These are phyloP conservation scores for Aspergillus ruber DNA, from an alignment of 2,329 filamentous ascomycete genomes.

Conservation along the genomic window DNA sequence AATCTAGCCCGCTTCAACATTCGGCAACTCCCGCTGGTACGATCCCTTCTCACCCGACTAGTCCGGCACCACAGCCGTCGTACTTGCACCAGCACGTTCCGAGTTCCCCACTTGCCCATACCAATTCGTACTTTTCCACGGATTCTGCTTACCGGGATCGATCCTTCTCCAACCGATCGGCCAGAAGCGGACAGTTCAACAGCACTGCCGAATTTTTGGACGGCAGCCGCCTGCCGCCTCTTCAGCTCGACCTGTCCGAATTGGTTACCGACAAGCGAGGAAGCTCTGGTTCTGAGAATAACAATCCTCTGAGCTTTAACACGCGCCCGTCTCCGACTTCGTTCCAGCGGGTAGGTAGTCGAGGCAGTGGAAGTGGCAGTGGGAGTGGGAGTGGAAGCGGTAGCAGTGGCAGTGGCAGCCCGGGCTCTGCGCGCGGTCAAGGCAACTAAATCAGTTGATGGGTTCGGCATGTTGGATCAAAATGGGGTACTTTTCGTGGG, in stretches of 20 bases:
- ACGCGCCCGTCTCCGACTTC: conserved; percentile 31
- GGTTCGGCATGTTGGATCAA: neutral
- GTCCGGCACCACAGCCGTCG: conserved; percentile 25
- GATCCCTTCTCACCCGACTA: conserved; percentile 27
- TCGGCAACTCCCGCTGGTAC: conserved; percentile 28
- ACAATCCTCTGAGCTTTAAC: conserved; percentile 29
- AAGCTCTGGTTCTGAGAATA: conserved; percentile 26
- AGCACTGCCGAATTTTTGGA: conserved; percentile 23
- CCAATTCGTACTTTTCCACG: conserved; percentile 25
- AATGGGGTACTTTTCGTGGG: neutral
- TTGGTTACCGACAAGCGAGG: conserved; percentile 23
- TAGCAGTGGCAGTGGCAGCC: conserved; percentile 36
- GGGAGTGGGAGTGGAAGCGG: conserved; percentile 35
- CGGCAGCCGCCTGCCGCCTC: conserved; percentile 20
- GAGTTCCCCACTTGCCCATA: conserved; percentile 27
- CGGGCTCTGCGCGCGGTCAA: conserved; percentile 32
- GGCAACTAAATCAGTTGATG: conserved; percentile 12
- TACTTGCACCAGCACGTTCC: conserved; percentile 25
- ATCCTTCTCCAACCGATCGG: conserved; percentile 38
- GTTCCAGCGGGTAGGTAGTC: conserved; percentile 39
- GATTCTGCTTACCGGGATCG: conserved; percentile 31
- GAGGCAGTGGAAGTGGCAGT: conserved; percentile 45
- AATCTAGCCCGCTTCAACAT: conserved; percentile 30
- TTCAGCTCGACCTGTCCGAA: conserved; percentile 28
- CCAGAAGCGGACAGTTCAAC: conserved; percentile 31